Evolutionary conservation across 441 rosid species (phyloP).

Genomic region (Cnidoscolus chayamansa): DNA sequence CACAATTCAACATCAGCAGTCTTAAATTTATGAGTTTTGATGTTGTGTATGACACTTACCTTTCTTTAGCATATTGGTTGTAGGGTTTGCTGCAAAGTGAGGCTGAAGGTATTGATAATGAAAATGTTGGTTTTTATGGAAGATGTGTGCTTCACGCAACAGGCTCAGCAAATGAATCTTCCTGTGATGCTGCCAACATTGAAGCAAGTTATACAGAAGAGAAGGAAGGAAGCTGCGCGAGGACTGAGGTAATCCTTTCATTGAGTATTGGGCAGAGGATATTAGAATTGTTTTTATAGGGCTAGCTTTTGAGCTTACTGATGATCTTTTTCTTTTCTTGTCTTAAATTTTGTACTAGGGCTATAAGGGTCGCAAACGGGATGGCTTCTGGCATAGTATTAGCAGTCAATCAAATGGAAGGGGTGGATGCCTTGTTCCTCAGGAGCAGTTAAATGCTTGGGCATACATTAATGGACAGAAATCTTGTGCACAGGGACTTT

Average conservation of each 20-base stretch:
- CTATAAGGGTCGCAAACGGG: conserved; percentile 51
- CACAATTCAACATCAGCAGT: neutral
- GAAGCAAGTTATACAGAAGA: conserved; percentile 23
- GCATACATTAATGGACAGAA: conserved; percentile 54
- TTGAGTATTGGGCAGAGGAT: neutral
- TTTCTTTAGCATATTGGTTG: conserved; percentile 14
- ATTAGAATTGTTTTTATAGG: neutral
- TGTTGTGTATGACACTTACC: conserved; percentile 1
- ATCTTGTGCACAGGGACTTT: conserved; percentile 32
- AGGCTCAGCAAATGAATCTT: conserved; percentile 20
- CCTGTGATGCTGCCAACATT: conserved; percentile 17
- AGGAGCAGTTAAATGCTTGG: conserved; percentile 63
- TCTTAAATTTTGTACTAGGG: conserved; percentile 29
- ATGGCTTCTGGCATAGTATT: conserved; percentile 41
- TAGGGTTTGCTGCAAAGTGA: conserved; percentile 57
- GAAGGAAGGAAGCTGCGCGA: conserved; percentile 41
- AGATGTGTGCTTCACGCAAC: conserved; percentile 42
- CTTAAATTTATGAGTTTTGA: neutral
- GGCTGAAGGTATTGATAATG: conserved; percentile 44
- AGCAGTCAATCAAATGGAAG: conserved; percentile 33
- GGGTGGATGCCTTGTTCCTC: conserved; percentile 47
- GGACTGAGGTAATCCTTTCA: conserved; percentile 46
- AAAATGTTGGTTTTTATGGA: conserved; percentile 49
- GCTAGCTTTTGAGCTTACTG: conserved; percentile 4
- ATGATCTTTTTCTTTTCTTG: conserved; percentile 2